These are phyloP conservation scores for Coemansia sp. DNA, from an alignment of 192 early-diverging fungal genomes.

Conservation along the genomic window DNA sequence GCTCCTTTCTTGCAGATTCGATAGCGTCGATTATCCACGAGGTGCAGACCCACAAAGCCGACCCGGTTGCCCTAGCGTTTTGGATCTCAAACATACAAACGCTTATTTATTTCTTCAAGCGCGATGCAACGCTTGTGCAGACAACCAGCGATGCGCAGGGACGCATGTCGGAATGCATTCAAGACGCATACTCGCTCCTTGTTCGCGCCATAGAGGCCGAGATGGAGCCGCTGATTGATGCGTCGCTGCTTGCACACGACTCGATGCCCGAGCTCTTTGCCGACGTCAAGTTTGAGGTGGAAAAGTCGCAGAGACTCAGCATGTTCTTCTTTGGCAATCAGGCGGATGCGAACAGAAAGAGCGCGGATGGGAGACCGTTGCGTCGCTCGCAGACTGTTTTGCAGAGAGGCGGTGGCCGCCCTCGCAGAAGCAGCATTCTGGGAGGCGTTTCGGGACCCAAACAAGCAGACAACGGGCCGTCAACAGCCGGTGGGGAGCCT, in stretches of 20 bases:
- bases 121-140: constrained; percentile 72
- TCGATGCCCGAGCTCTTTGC: constrained; percentile 65
- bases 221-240: constrained; percentile 67
- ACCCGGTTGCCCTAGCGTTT: constrained; percentile 67
- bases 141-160: constrained; percentile 74
- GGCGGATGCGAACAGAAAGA: constrained; percentile 27
- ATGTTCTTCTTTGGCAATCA: constrained; percentile 49
- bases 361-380: constrained; percentile 48
- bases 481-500: constrained; percentile 35
- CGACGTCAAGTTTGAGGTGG: constrained; percentile 47
- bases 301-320: constrained; percentile 44
- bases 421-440: constrained; percentile 42
- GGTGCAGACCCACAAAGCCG: constrained; percentile 53
- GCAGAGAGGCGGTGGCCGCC: constrained; percentile 26
- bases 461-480: constrained; percentile 11
- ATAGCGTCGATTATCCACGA: constrained; percentile 60
- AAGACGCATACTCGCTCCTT: constrained; percentile 68
- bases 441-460: constrained; percentile 4
- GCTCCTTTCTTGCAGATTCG: constrained; percentile 64
- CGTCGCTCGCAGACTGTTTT: constrained; percentile 45
- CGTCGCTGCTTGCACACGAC: constrained; percentile 69
- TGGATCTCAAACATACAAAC: constrained; percentile 87
- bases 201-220: constrained; percentile 64
- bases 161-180: constrained; percentile 76
- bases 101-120: constrained; percentile 83